These are phyloP conservation scores for Tolypocladium inflatum DNA, from an alignment of 2,329 filamentous ascomycete genomes.

Conservation along the genomic window DNA sequence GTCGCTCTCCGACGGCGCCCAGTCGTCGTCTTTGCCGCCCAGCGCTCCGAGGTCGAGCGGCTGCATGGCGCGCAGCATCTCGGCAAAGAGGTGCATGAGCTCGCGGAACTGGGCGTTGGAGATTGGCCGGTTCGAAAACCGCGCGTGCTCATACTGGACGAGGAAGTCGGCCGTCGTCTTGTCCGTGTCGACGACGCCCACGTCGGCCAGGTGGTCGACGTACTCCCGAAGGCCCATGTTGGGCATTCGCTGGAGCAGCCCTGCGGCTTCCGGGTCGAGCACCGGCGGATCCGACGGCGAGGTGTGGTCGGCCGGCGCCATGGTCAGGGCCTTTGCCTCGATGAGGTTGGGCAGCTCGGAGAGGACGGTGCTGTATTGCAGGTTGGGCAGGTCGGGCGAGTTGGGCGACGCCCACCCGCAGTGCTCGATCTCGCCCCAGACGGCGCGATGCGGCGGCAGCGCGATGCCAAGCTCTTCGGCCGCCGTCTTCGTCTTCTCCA, in stretches of 20 bases:
- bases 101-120: conserved; percentile 62
- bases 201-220: conserved; percentile 55
- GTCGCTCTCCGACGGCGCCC: conserved; percentile 26
- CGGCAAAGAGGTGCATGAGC: conserved; percentile 78
- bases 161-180: conserved; percentile 54
- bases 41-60: conserved; percentile 48
- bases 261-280: conserved; percentile 59
- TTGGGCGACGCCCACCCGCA: conserved; percentile 80
- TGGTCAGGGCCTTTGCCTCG: conserved; percentile 84
- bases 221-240: conserved; percentile 75
- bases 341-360: conserved; percentile 80
- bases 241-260: conserved; percentile 59
- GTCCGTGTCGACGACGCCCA: conserved; percentile 49
- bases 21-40: conserved; percentile 14
- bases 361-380: conserved; percentile 78
- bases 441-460: conserved; percentile 39
- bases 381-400: conserved; percentile 61
- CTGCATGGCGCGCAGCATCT: conserved; percentile 68
- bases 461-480: conserved; percentile 31
- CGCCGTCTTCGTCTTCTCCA: conserved; percentile 25
- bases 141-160: conserved; percentile 68
- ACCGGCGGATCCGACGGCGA: conserved; percentile 28
- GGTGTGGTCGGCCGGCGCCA: conserved; percentile 51
- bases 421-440: conserved; percentile 81
- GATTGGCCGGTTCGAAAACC: conserved; percentile 66